phyloP scores from a whole-genome alignment of 2,329 filamentous ascomycete species.

The Exutisphaerella laricina region DNA sequence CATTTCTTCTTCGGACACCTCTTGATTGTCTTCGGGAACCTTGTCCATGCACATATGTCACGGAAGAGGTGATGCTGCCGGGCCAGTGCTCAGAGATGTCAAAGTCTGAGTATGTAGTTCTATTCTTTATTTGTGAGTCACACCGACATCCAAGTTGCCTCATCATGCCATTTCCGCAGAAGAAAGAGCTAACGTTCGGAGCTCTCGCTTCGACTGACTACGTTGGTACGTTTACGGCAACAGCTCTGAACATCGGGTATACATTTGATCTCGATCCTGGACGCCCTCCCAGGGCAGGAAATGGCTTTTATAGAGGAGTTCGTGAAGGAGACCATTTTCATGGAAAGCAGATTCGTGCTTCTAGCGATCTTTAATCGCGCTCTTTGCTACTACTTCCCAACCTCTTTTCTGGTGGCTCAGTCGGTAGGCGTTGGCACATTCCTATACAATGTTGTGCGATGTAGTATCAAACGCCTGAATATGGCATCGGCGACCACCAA shows the following conservation, averaged over 20 bases:
- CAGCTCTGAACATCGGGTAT: constrained; percentile 13
- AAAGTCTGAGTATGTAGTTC: too few relatives aligned
- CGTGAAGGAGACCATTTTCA: too few relatives aligned
- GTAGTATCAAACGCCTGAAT: too few relatives aligned
- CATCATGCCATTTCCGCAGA: constrained; percentile 15
- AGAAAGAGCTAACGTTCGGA: constrained; percentile 11
- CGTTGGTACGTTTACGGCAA: constrained; percentile 11
- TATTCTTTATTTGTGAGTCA: too few relatives aligned
- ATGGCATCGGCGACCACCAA: too few relatives aligned
- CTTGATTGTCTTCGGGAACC: not conserved
- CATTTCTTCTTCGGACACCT: not conserved
- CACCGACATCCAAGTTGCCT: not conserved
- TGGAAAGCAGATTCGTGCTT: too few relatives aligned
- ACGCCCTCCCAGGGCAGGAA: not conserved
- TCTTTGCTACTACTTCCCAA: constrained; percentile 10
- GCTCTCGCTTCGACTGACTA: constrained; percentile 11
- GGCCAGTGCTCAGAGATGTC: too few relatives aligned
- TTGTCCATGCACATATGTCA: not conserved
- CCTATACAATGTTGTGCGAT: too few relatives aligned
- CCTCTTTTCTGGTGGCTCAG: constrained; percentile 9
- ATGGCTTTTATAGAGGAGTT: too few relatives aligned
- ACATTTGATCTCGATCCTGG: constrained; percentile 10
- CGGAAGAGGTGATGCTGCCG: too few relatives aligned
- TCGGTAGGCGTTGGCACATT: constrained; percentile 3
- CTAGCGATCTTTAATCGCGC: too few relatives aligned